Conservation (phyloP, 495 filamentous ascomycete genomes). For the Pyrenopolyporus hunteri region DNA sequence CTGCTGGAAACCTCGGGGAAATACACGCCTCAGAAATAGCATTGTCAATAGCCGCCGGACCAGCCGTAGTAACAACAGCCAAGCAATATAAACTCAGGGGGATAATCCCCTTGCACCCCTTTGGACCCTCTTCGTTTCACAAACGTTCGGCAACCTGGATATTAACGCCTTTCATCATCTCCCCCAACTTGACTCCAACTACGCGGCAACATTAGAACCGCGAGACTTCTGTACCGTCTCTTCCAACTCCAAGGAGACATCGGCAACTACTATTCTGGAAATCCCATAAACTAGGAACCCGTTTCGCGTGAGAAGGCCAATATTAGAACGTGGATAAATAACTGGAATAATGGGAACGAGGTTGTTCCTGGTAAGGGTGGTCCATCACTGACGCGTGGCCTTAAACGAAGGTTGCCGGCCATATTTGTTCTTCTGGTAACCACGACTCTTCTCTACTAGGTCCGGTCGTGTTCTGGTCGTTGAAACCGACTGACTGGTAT, state of each 20-base stretch:
- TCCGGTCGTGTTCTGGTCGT: neutral
- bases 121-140: neutral
- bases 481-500: constrained; percentile 5
- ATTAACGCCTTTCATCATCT: constrained; percentile 29
- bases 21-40: constrained; percentile 23
- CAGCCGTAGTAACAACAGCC: constrained; percentile 40
- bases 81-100: constrained; percentile 11
- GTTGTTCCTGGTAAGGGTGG: neutral
- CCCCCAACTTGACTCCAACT: neutral
- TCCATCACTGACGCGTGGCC: neutral
- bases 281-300: constrained; percentile 6
- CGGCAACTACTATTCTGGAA: constrained; percentile 19
- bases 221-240: neutral
- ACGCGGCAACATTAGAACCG: constrained; percentile 3
- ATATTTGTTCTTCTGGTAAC: neutral
- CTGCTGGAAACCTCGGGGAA: constrained; percentile 17
- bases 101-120: neutral
- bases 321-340: constrained; percentile 5
- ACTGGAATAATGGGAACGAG: neutral
- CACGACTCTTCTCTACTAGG: neutral
- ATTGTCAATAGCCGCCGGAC: constrained; percentile 36
- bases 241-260: constrained; percentile 4
- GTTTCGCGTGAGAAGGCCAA: neutral
- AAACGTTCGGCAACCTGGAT: constrained; percentile 20
- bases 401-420: neutral